Evolutionary conservation across 345 rosid genomes (phyloP).

Genomic region (Linum trigynum): DNA sequence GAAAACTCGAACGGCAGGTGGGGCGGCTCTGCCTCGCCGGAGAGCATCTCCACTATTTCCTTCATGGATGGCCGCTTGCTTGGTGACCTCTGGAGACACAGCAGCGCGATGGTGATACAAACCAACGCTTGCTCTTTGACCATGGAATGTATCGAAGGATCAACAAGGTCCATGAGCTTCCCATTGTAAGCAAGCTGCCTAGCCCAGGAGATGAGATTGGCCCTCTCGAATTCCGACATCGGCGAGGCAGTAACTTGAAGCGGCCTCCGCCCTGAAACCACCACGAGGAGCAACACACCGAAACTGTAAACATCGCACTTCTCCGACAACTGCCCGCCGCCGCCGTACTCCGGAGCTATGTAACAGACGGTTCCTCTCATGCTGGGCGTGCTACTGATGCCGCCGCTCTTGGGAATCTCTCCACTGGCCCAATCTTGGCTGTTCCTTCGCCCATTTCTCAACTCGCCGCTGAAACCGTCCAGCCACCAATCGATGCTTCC

Average conservation of each 20-base stretch:
- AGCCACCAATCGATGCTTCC: constrained; percentile 47
- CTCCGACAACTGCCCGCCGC: constrained; percentile 56
- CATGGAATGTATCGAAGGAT: constrained; percentile 48
- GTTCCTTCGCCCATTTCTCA: constrained; percentile 30
- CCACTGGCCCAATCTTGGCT: constrained; percentile 59
- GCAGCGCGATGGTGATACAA: constrained; percentile 50
- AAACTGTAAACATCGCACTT: constrained; percentile 72
- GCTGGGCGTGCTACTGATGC: constrained; percentile 70
- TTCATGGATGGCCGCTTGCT: constrained; percentile 1
- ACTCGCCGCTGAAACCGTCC: constrained; percentile 49
- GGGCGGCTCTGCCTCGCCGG: background rate
- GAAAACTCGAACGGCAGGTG: background rate
- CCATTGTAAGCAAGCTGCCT: constrained; percentile 59
- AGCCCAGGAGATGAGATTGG: constrained; percentile 79
- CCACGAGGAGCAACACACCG: constrained; percentile 59
- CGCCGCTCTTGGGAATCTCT: constrained; percentile 67
- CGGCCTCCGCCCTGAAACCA: constrained; percentile 64
- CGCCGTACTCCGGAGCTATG: constrained; percentile 73
- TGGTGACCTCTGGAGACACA: constrained; percentile 2
- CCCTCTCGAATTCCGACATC: constrained; percentile 68
- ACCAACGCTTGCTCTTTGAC: constrained; percentile 55
- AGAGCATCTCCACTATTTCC: constrained; percentile 6
- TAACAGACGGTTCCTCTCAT: constrained; percentile 86
- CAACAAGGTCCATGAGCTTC: constrained; percentile 57
- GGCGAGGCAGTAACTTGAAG: constrained; percentile 73